Conservation (phyloP, 1,139 yeast genomes). For the Taphrina sp. region DNA sequence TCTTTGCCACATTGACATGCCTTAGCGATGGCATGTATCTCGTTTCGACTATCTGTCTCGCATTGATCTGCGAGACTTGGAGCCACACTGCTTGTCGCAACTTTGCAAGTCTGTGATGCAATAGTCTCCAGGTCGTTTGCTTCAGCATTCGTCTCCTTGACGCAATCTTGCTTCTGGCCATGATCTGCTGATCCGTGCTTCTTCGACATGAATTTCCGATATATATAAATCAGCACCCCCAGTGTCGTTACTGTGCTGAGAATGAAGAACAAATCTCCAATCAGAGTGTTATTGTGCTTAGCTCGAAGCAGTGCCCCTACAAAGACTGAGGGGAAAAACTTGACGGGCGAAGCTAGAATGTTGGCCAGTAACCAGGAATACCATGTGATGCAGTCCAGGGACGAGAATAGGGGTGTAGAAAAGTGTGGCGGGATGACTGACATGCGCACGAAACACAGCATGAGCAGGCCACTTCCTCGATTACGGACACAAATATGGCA, state of each 20-base stretch:
- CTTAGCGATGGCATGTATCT: too few species aligned
- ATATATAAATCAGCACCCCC: slow-evolving; percentile 16
- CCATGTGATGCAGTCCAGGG: slow-evolving; percentile 27
- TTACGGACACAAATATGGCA: slow-evolving; percentile 33
- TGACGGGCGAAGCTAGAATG: slow-evolving; percentile 19
- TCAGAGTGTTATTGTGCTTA: slow-evolving; percentile 7
- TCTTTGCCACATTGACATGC: too few species aligned
- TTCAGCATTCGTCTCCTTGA: too few species aligned
- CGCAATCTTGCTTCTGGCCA: too few species aligned
- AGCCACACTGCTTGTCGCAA: too few species aligned
- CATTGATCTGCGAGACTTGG: too few species aligned
- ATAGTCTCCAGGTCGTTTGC: too few species aligned
- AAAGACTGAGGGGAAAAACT: slow-evolving; percentile 26
- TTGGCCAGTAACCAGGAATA: slow-evolving; percentile 24
- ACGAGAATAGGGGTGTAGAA: slow-evolving; percentile 32
- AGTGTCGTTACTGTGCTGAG: slow-evolving; percentile 13
- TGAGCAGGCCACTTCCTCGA: slow-evolving; percentile 32
- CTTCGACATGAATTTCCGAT: slow-evolving; percentile 1
- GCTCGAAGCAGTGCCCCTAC: slow-evolving; percentile 21
- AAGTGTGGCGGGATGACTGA: slow-evolving; percentile 34
- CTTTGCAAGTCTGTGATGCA: too few species aligned
- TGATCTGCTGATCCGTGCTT: too few species aligned
- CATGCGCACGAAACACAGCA: slow-evolving; percentile 33
- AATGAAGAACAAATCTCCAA: slow-evolving; percentile 17
- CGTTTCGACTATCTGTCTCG: too few species aligned